Evolutionary conservation across 2,329 filamentous ascomycete species (phyloP), one percentile per base, ranked within the genome.

Genomic region (Apiospora kogelbergensis): DNA sequence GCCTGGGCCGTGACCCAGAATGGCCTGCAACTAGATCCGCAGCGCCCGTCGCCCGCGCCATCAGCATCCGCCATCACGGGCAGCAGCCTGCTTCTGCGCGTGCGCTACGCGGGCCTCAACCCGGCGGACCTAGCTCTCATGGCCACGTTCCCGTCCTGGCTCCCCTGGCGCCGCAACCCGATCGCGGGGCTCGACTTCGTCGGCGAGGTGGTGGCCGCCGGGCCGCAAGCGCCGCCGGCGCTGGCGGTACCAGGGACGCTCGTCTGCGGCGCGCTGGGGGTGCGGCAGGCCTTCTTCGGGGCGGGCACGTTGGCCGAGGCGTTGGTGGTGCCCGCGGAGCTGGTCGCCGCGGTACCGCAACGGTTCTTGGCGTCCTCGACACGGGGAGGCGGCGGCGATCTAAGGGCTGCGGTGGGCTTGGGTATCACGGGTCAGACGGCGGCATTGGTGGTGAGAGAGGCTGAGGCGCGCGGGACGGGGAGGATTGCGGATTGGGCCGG

Each of bases 91-190:
- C 63, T 69, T 24, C 46, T 71, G 44, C 65, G 68, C 45, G 68
- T 71, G 33, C 65, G 65, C 24, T 68, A 71, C 65, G 69, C 69
- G 10, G 69, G 40, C 40, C 63, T 71, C 44, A 71, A 71, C 66
- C 69, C 69, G 45, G 69, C 66, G 9, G 69, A 71, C 66, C 44
- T 67, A 20, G 48, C 60, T 17, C 63, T 69, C 46, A 66, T 69
- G 65, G 6, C 41, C 22, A 20, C 33, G 15, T 45, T 71, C 46
- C 48, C 65, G 65, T 22, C 67, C 24, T 69, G 69, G 68, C 57
- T 71, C 10, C 69, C 69, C 11, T 71, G 68, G 53, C 69, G 67
- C 5, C 64, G 69, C 6, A 42, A 63, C n/a, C 40, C 68, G 26
- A 26, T 45, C 37, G 57, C 66, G 7, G 69, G 69, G 6, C 63